Base-by-base conservation (phyloP, 257 asterid species). In the Penstemon barbatus region DNA sequence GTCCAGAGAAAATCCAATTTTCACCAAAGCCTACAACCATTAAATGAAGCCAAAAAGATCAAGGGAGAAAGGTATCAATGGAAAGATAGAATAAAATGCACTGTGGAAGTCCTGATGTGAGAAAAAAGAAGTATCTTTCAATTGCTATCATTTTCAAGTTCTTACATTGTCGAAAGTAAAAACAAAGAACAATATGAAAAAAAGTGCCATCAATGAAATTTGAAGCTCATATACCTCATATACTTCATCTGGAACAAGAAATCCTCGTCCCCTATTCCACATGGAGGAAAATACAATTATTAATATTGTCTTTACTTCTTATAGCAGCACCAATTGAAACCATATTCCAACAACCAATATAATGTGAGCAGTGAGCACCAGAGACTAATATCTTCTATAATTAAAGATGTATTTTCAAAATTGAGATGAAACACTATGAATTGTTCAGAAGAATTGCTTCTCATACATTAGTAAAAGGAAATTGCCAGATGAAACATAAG, bases 191-290 rank as follows among this genome's bases (percentile, higher is more conserved):
- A 42, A 57, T 43, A 66, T 12, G 74, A 10, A 46, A 36, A 36
- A 53, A 54, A n/a, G 33, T 43, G 44, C 33, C 52, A 41, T 41
- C 45, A 19, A 64, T 37, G 41, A 48, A 6, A 10, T 13, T 45
- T 68, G 72, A 41, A 57, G 60, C 59, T 63, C 59, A 73, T 52
- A 5, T 85, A 84, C 96, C 96, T 87, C 68, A 46, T 82, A 78
- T 44, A 83, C 96, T 71, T 85, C 96, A 68, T 87, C 90, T 42
- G 90, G 87, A 75, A 70, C 87, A 80, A 89, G 90, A 71, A 78
- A 89, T 68, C 96, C 95, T 71, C 78, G 85, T n/a, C 86, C 95
- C 96, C 96, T 89, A 77, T 53, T 57, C 69, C 80, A 66, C 45
- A 53, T 49, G 56, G 71, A 72, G 43, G 66, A 77, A 52, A 56